Conservation (phyloP, 495 filamentous ascomycete species). For the Hyaloscypha finlandica region DNA sequence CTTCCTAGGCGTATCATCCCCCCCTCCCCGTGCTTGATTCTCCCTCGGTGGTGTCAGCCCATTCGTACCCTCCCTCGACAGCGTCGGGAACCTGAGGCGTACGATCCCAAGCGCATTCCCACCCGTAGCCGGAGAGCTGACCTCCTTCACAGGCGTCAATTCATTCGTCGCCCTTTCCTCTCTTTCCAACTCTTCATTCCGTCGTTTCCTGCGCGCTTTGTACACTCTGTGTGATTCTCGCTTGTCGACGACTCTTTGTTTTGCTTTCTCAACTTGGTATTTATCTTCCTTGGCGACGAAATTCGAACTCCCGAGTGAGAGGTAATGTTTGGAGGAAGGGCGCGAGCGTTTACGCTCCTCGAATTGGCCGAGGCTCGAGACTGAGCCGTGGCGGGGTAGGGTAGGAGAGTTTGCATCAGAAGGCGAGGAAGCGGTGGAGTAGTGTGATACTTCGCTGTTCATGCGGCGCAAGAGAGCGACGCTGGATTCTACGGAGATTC, state of each 20-base stretch:
- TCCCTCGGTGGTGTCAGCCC: background rate
- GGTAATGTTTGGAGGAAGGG: background rate
- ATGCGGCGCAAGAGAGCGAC: slow-evolving; percentile 15
- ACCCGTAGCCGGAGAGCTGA: background rate
- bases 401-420: background rate
- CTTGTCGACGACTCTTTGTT: background rate
- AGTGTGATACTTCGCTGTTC: slow-evolving; percentile 16
- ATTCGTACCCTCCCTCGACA: background rate
- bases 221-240: slow-evolving; percentile 5
- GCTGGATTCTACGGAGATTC: slow-evolving; percentile 3
- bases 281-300: background rate
- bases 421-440: background rate
- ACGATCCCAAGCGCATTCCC: background rate
- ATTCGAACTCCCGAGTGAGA: background rate
- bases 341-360: background rate
- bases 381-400: background rate
- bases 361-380: background rate
- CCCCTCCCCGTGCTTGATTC: background rate
- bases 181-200: background rate
- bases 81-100: slow-evolving; percentile 1
- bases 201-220: background rate
- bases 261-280: background rate
- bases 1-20: background rate
- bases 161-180: slow-evolving; percentile 3
- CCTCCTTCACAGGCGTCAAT: slow-evolving; percentile 6